Evolutionary conservation across 2,329 filamentous ascomycete genomes (phyloP).

Genomic region (Colletotrichum paranaense): DNA sequence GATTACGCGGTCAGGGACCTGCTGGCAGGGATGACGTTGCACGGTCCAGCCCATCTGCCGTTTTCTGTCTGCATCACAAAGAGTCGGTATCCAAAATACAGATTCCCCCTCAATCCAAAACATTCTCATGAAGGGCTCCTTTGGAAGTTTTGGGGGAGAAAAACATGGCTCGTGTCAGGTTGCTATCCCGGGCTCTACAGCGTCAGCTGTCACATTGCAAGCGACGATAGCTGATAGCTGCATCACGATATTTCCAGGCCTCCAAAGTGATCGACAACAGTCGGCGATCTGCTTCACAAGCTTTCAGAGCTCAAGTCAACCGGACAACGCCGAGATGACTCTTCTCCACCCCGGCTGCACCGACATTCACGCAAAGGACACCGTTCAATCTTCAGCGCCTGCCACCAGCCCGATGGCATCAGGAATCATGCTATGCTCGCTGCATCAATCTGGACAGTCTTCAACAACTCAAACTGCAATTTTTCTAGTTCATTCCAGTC

Average conservation of each 20-base stretch:
- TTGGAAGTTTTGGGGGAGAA: not conserved
- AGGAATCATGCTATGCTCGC: slow-evolving; percentile 2
- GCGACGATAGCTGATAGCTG: not conserved
- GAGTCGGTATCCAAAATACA: not conserved
- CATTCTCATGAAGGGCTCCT: not conserved
- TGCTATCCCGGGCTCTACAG: not conserved
- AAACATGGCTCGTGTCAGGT: not conserved
- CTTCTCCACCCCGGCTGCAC: not conserved
- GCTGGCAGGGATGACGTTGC: slow-evolving; percentile 30
- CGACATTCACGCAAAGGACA: not conserved
- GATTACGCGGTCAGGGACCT: slow-evolving; percentile 34
- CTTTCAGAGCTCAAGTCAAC: not conserved
- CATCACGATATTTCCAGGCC: not conserved
- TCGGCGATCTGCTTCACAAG: not conserved
- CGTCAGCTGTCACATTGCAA: not conserved
- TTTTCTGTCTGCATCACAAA: not conserved
- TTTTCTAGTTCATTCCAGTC: not conserved
- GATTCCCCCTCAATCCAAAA: not conserved
- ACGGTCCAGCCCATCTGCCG: not conserved
- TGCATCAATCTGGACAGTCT: not conserved
- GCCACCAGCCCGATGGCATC: not conserved
- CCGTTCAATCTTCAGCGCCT: not conserved
- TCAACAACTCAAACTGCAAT: not conserved
- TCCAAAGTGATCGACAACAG: not conserved
- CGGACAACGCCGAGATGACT: slow-evolving; percentile 12